These are phyloP conservation scores for Termitomyces sp. DNA, from an alignment of 768 basidiomycete genomes.

Conservation along the genomic window DNA sequence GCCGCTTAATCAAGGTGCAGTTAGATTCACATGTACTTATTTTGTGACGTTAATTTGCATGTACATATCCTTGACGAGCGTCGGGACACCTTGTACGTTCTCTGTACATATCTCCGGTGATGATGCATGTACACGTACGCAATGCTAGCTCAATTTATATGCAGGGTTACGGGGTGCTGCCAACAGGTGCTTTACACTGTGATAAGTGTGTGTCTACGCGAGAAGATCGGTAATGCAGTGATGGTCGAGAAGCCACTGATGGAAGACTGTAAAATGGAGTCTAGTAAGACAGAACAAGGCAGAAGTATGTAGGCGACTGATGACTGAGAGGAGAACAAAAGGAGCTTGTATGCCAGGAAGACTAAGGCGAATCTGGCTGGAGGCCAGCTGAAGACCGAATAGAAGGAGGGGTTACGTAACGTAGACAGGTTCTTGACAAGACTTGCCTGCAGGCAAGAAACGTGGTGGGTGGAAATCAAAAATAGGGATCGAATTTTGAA, in stretches of 20 bases:
- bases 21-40: slow-evolving; percentile 7
- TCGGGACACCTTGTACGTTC: not conserved
- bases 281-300: not conserved
- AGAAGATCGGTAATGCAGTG: slow-evolving; percentile 17
- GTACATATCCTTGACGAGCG: not conserved
- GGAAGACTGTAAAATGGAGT: slow-evolving; percentile 19
- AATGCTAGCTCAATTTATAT: slow-evolving; percentile 2
- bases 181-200: not conserved
- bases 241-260: slow-evolving; percentile 37
- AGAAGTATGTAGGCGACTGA: not conserved
- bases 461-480: slow-evolving; percentile 58
- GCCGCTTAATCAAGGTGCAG: slow-evolving; percentile 5
- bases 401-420: slow-evolving; percentile 34
- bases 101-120: slow-evolving; percentile 4
- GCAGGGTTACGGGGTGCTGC: not conserved
- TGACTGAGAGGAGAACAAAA: not conserved
- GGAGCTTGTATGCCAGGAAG: not conserved
- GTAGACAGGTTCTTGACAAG: slow-evolving; percentile 30
- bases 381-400: slow-evolving; percentile 8
- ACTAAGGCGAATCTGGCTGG: not conserved
- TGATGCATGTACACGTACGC: slow-evolving; percentile 9
- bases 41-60: slow-evolving; percentile 6
- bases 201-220: slow-evolving; percentile 2
- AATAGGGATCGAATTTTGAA: slow-evolving; percentile 45
- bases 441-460: slow-evolving; percentile 74